Conservation (phyloP, 257 asterid genomes). For the Sherardia arvensis region DNA sequence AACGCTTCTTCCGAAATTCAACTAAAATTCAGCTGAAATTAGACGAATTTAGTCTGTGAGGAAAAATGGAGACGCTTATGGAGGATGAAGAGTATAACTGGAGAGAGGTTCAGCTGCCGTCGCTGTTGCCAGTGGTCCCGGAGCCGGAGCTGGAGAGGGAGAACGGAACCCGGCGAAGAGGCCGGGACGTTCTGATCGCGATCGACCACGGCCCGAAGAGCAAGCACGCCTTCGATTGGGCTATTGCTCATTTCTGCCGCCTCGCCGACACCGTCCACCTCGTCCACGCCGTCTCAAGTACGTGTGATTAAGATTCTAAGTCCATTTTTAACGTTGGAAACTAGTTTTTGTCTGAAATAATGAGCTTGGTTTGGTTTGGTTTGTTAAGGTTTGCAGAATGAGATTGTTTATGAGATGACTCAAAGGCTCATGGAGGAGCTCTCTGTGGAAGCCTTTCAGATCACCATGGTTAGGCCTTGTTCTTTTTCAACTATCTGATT, state of each 20-base stretch:
- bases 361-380: neutral
- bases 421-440: conserved; percentile 79
- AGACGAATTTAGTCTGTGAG: neutral
- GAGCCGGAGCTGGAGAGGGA: conserved; percentile 70
- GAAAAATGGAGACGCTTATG: conserved; percentile 50
- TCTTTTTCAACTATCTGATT: neutral
- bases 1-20: neutral
- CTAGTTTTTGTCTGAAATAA: too few species aligned
- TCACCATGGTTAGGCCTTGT: conserved; percentile 62
- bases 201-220: conserved; percentile 92
- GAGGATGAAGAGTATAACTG: conserved; percentile 83
- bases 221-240: conserved; percentile 96
- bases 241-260: conserved; percentile 75
- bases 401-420: conserved; percentile 52
- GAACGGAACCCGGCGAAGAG: conserved; percentile 77
- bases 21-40: neutral
- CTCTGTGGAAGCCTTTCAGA: conserved; percentile 68
- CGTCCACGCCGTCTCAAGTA: conserved; percentile 69
- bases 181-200: conserved; percentile 70
- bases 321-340: neutral
- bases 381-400: conserved; percentile 38
- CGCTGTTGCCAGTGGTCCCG: conserved; percentile 46
- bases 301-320: conserved; percentile 18
- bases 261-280: conserved; percentile 82
- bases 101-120: conserved; percentile 61